These are phyloP conservation scores for Irpex sp. DNA, from an alignment of 1,284 basidiomycete species.

Conservation along the genomic window DNA sequence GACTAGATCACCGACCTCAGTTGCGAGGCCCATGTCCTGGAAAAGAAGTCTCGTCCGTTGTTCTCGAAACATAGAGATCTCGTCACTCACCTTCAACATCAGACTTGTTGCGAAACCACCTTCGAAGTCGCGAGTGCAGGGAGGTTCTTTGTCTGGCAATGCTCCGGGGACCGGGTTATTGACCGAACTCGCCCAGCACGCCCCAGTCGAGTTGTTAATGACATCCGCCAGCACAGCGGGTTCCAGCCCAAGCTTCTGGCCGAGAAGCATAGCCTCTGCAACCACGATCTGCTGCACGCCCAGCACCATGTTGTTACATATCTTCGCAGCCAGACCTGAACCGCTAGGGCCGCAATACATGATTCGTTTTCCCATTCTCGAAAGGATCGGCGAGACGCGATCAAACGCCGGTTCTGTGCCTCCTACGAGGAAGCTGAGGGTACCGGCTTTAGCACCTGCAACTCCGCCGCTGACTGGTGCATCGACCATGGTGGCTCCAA, in stretches of 20 bases:
- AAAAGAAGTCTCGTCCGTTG: neutral
- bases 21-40: conserved; percentile 81
- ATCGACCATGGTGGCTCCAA: conserved; percentile 81
- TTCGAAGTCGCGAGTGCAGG: conserved; percentile 81
- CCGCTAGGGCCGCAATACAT: conserved; percentile 87
- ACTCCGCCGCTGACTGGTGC: conserved; percentile 92
- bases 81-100: conserved; percentile 70
- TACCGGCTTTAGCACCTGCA: conserved; percentile 79
- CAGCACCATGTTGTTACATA: conserved; percentile 82
- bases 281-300: conserved; percentile 78
- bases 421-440: conserved; percentile 91
- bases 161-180: conserved; percentile 87
- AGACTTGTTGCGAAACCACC: conserved; percentile 82
- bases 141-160: conserved; percentile 68
- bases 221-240: conserved; percentile 74
- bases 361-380: conserved; percentile 78
- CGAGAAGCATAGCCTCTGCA: conserved; percentile 84
- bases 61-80: conserved; percentile 1
- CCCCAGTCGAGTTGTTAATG: conserved; percentile 81
- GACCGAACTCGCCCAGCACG: conserved; percentile 80
- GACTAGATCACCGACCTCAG: conserved; percentile 50
- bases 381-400: conserved; percentile 56
- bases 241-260: conserved; percentile 72
- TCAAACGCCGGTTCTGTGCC: conserved; percentile 60
- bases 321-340: conserved; percentile 83